Evolutionary conservation across 768 basidiomycete genomes (phyloP), one percentile per base, ranked within the genome.

Genomic region (Inosperma sp.): DNA sequence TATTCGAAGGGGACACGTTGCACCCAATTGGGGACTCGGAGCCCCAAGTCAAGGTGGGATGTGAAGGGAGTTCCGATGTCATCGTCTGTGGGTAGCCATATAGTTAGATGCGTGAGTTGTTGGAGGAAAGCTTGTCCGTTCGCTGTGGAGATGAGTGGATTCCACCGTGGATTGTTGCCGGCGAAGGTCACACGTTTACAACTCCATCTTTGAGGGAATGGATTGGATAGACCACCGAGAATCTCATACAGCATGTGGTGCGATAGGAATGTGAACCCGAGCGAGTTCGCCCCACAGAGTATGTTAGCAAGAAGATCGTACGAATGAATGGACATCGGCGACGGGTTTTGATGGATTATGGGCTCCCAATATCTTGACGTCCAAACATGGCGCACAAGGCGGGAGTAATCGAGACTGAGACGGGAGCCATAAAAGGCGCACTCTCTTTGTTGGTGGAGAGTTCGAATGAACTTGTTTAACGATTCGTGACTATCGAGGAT

Each of bases 31-130:
- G 62, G 64, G 35, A 63, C 51, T 19, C 36, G 57, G 37, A 12
- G 12, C n/a, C 31, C 36, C 3, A 49, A 27, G 40, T 50, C 43
- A 9, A 49, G 30, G 36, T 36, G 44, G 39, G 43, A 36, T 56
- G 9, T 53, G 39, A 17, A 29, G 2, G 44, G 43, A 31, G 29
- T 33, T 6, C 43, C 34, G 21, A 40, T 13, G 1, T 30, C 17
- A 27, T 52, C 29, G 49, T 46, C 29, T 19, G 40, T 51, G 9
- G 59, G 52, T 19, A 65, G 55, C 68, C 69, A 70, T 25, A 72
- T 49, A 5, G 66, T 61, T 6, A 76, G 60, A 49, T 71, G 70
- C 1, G 71, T 68, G 17, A 75, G 53, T n/a, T 63, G 62, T n/a
- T 59, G 53, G 3, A 76, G 61, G 55, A 72, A 72, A 3, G 58